Base-by-base conservation (phyloP, 1,284 basidiomycete species). In the Ustilago hordei region DNA sequence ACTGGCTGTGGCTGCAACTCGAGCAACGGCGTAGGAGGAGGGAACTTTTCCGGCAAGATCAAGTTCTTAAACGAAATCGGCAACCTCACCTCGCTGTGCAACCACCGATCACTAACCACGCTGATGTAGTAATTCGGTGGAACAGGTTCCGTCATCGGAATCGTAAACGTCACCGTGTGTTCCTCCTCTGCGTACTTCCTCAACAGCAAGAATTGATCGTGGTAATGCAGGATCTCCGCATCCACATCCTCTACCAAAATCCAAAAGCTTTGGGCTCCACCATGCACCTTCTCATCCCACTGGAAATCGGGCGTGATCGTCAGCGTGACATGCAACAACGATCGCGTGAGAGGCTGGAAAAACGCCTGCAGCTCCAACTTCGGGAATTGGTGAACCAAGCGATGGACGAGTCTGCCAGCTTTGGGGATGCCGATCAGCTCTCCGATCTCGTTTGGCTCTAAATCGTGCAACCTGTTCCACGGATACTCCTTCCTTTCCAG, bases 101-200 rank as follows among this genome's bases (percentile, higher is more conserved):
- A 85, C 96, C 97, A 99, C 43, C 94, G 91, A 86, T 99, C 96
- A 4, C 95, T 96, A 73, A 97, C 90, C 69, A 98, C 89, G 12
- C 94, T 94, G 85, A 99, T 95, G 87, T 95, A 99, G 88, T 98
- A 98, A 87, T 98, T 98, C 1, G 96, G 96, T 52, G 96, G 96
- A 4, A 96, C 91, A 0, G 96, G 96, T 80, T 98, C 96, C 75
- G 94, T 95, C 91, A 98, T 96, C 0, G 94, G 94, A 0, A 98
- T 94, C 0, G 94, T 97, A 75, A 99, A 91, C 0, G 94, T 95
- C 52, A 99, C 91, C 69, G 92, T 95, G 87, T 98, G 96, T 81
- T 97, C 95, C 69, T 94, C 93, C 52, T 82, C 81, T 0, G 94
- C 93, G 80, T 98, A 99, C 9, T 93, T 91, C 84, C 95, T 92